Base-by-base conservation (phyloP, 805 yeast genomes). In the Tetrapisispora taiwanensis region DNA sequence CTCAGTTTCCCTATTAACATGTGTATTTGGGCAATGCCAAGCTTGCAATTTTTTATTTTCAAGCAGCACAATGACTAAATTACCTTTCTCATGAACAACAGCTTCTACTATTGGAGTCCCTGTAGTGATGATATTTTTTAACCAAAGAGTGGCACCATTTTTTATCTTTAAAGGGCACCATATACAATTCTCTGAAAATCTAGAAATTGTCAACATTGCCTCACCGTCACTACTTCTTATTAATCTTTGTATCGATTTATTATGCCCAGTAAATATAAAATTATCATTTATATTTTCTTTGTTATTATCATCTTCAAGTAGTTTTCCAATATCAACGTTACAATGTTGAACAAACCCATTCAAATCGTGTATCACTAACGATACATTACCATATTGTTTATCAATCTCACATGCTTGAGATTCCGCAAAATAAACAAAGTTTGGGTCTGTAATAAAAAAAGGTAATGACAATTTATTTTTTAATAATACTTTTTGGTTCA, bases 181-280 rank as follows among this genome's bases (percentile, higher is more conserved):
- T 3, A 82, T 61, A 36, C 72, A 70, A 51, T 76, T 78, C 36
- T 73, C 73, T 6, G 55, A 49, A 52, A 79, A 82, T 49, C 87
- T 65, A 7, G 82, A 75, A 12, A 72, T 61, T 1, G 87, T 75
- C 10, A 83, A 59, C 48, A 80, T 59, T 0, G 83, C 72, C 24
- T 71, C 66, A 30, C 89, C 90, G 54, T 78, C 76, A 7, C 77
- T 66, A 1, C 95, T 82, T 52, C 88, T 76, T 15, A 76, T 66
- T 3, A 89, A 60, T 40, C 70, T 72, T 51, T 75, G 77, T 19
- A 89, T 79, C 0, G 95, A 84, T 56, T 88, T 88, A 44, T 78
- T 74, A 57, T 88, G 96, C 1, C 97, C 97, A 1, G 94, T 86
- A 44, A 81, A 75, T 51, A 82, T 79, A 49, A 79, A 72, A 20